Evolutionary conservation across 192 early-diverging fungal genomes (phyloP).

Genomic region (Entomortierella chlamydospora): DNA sequence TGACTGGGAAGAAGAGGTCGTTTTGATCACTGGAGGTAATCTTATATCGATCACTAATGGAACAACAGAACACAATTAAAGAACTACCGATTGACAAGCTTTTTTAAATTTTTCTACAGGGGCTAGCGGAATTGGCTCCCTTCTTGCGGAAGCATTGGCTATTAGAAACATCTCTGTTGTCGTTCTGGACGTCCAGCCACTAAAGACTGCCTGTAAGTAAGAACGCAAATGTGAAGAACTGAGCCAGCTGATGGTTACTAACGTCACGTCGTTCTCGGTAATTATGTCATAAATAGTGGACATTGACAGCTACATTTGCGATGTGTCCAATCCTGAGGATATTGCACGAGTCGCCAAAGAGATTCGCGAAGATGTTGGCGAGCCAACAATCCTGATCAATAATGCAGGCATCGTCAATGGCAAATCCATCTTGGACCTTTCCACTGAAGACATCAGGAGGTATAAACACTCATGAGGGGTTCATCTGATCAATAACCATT

Average conservation of each 20-base stretch:
- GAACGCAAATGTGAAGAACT: not conserved
- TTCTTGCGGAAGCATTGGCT: constrained; percentile 60
- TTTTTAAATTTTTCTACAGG: constrained; percentile 37
- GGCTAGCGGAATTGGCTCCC: constrained; percentile 68
- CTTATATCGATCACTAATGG: not conserved
- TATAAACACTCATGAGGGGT: not conserved
- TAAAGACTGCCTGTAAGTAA: constrained; percentile 49
- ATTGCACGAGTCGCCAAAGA: constrained; percentile 62
- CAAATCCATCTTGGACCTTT: constrained; percentile 71
- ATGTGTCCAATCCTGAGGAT: constrained; percentile 61
- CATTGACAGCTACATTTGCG: constrained; percentile 66
- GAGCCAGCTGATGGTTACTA: too few species aligned
- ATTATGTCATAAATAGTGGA: constrained; percentile 37
- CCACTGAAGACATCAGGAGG: constrained; percentile 68
- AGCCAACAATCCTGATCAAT: constrained; percentile 85
- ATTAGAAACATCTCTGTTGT: constrained; percentile 60
- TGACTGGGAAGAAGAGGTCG: constrained; percentile 70
- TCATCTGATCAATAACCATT: too few species aligned
- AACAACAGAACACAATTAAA: not conserved
- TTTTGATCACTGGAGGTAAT: constrained; percentile 73
- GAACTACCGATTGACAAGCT: not conserved
- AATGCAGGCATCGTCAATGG: constrained; percentile 83
- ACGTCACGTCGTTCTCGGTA: too few species aligned
- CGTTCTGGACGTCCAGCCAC: constrained; percentile 61
- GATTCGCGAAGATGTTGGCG: constrained; percentile 65